Evolutionary conservation across 306 rosid genomes (phyloP), one percentile per base, ranked within the genome.

Genomic region (Erythrophleum fordii): DNA sequence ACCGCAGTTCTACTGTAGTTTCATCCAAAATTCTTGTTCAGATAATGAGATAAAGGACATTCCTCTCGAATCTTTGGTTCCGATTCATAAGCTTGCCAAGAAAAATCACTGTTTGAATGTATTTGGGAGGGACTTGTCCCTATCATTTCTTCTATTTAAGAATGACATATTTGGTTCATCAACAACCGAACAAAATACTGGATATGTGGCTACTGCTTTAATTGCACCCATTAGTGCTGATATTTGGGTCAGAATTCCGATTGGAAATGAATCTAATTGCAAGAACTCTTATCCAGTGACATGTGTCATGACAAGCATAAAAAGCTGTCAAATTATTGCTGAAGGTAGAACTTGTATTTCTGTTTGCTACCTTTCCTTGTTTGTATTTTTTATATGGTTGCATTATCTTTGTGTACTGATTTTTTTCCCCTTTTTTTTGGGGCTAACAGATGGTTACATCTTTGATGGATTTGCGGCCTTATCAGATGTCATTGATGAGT

Each of bases 191-290:
- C 73, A 66, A 62, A 81, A 80, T 83, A 62, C 87, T 0, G 84
- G 72, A 53, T 88, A 79, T 84, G 82, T 74, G 65, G 49, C 55
- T 61, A 70, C 75, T 80, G 52, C 89, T 53, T 74, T 95, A 79
- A 65, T 95, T 86, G 90, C 89, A 58, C 85, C 91, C 69, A 34
- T 91, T 77, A 85, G 87, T 80, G 99, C 88, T 55, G 95, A 95
- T 79, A 69, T 95, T 81, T 95, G 99, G 97, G 93, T 93, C 68
- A 89, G 91, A 85, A 86, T 91, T 76, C 97, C 99, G 28, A 64
- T 62, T 78, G 88, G 60, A 74, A 77, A 70, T 65, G 87, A 86
- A 52, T 67, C 83, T 78, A 66, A 80, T 60, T 44, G 75, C 58
- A 23, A 52, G 72, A 86, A 71, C 82, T 83, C 87, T 78, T 80